phyloP scores from a whole-genome alignment of 371 early-diverging fungal species.

The Mucor sp. region DNA sequence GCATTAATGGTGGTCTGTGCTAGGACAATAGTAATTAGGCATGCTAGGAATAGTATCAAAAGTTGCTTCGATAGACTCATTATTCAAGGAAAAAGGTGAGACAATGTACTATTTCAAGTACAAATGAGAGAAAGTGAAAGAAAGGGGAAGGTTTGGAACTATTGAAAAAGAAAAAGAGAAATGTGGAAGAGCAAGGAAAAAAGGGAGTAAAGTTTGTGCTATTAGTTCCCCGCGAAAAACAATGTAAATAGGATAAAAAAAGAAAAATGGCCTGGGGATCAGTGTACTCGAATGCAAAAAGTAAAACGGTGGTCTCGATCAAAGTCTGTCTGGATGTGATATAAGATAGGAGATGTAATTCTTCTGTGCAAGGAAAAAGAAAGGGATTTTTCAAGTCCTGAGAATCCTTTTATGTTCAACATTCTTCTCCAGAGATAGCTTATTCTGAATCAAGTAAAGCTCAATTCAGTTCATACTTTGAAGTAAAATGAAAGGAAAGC shows the following conservation, averaged over 20 bases:
- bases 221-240: conserved; percentile 7
- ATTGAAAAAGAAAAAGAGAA: not conserved
- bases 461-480: not conserved
- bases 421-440: not conserved
- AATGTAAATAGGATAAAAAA: not conserved
- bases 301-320: not conserved
- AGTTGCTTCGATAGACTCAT: not conserved
- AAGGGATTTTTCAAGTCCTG: not conserved
- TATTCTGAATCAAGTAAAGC: not conserved
- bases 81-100: not conserved
- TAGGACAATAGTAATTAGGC: not conserved
- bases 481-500: not conserved
- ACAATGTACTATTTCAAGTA: not conserved
- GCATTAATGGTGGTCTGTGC: not conserved
- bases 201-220: not conserved
- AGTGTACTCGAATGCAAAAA: not conserved
- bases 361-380: not conserved
- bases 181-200: not conserved
- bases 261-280: not conserved
- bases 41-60: not conserved
- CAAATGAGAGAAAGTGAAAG: not conserved
- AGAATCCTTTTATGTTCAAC: not conserved
- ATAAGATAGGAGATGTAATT: not conserved
- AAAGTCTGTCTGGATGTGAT: not conserved
- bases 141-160: not conserved